phyloP scores from a whole-genome alignment of 2,329 filamentous ascomycete genomes.

The Sphaerulina populicola region DNA sequence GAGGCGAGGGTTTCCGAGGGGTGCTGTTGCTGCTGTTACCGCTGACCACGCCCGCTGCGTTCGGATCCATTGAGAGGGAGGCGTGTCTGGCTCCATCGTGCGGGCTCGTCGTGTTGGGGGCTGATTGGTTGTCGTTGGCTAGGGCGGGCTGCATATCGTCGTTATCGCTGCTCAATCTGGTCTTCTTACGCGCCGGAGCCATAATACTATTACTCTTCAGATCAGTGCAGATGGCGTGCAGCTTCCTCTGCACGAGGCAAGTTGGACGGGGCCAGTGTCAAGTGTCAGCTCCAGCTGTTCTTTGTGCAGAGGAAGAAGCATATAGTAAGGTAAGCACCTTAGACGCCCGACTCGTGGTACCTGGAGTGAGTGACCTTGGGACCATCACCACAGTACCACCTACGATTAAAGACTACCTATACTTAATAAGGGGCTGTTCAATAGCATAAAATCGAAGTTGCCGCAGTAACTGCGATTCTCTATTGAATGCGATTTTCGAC shows the following conservation, averaged over 20 bases:
- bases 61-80: not conserved
- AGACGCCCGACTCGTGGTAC: not conserved
- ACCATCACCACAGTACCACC: not conserved
- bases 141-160: constrained; percentile 10
- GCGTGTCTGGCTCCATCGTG: not conserved
- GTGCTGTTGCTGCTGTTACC: not conserved
- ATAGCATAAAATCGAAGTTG: no score
- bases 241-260: not conserved
- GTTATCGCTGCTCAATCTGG: constrained; percentile 18
- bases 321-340: not conserved
- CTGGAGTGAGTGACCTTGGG: not conserved
- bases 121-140: constrained; percentile 11
- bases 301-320: not conserved
- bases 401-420: not conserved
- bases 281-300: not conserved
- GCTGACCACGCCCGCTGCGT: not conserved
- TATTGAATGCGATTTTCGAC: no score
- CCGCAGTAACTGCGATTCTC: no score
- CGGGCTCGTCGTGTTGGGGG: constrained; percentile 7
- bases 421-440: no score
- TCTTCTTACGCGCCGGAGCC: constrained; percentile 25
- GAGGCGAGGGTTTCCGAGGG: not conserved
- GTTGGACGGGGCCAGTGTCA: not conserved
- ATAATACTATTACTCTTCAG: constrained; percentile 5
- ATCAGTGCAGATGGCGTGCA: not conserved